phyloP scores from a whole-genome alignment of 2,329 filamentous ascomycete species.

The Pseudopyricularia javanii region DNA sequence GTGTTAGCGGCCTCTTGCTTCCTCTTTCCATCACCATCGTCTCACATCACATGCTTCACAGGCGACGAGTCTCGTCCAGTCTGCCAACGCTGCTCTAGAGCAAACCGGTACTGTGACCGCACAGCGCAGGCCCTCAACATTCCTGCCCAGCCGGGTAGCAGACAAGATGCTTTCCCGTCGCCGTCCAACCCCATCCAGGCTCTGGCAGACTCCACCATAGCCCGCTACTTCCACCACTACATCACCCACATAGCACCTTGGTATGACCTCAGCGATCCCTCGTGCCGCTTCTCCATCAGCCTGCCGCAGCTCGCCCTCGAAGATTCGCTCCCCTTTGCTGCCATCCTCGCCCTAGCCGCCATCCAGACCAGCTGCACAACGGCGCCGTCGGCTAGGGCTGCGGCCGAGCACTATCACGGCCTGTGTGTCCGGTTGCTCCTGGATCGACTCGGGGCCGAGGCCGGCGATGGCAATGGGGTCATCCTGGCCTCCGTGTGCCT shows the following conservation, averaged over 20 bases:
- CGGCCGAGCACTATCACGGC: background rate
- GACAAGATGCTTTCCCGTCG: background rate
- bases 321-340: background rate
- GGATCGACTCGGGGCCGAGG: background rate
- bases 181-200: background rate
- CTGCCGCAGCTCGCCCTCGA: background rate
- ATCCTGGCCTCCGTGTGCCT: background rate
- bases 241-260: background rate
- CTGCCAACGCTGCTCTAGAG: background rate
- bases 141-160: background rate
- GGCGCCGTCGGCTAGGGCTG: background rate
- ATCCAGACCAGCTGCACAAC: background rate
- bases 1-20: background rate
- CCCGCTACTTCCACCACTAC: background rate
- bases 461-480: background rate
- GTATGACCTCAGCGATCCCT: background rate
- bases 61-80: background rate
- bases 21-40: background rate
- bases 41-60: background rate
- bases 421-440: background rate
- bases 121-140: background rate
- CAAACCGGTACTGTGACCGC: background rate
- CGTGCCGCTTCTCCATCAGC: background rate
- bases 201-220: background rate
- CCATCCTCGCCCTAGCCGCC: background rate